Percentiles rank a stretch among this genome's conserved stretches.
Evolutionary conservation across 139 green algal genomes (phyloP).

Genomic region (Gonium pectorale): DNA sequence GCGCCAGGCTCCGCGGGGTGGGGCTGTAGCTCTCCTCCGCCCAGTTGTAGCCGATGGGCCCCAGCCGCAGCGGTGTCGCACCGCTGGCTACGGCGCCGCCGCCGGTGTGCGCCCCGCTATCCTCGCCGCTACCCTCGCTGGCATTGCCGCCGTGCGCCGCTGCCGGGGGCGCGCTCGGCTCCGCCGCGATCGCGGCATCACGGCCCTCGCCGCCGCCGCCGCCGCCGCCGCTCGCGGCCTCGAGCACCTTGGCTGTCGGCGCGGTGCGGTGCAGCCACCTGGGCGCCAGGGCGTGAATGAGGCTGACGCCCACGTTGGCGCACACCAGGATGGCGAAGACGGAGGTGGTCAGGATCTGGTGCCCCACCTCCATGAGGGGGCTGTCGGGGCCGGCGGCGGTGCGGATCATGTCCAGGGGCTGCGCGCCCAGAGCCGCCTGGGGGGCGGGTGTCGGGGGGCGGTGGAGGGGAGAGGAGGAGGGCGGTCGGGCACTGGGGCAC

Average conservation of each 20-base stretch:
- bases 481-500: too few relatives aligned
- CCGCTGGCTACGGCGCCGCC: neutral
- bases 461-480: too few relatives aligned
- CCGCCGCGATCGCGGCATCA: neutral
- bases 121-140: neutral
- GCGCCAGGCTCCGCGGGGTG: conserved; percentile 2
- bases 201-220: neutral
- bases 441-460: neutral
- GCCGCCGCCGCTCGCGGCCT: neutral
- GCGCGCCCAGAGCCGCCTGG: conserved; percentile 76
- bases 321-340: conserved; percentile 85
- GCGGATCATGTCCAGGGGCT: conserved; percentile 66
- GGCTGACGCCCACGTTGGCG: conserved; percentile 64
- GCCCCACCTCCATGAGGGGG: conserved; percentile 55
- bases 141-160: neutral
- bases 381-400: conserved; percentile 18
- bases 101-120: neutral
- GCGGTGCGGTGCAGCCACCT: conserved; percentile 16
- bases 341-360: conserved; percentile 71
- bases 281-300: conserved; percentile 29
- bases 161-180: neutral
- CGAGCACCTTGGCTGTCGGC: neutral
- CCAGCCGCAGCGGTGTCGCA: conserved; percentile 11
- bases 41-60: conserved; percentile 5
- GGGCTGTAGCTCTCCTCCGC: conserved; percentile 35